Evolutionary conservation across 495 filamentous ascomycete species (phyloP).

Genomic region (Penicillium lividum): DNA sequence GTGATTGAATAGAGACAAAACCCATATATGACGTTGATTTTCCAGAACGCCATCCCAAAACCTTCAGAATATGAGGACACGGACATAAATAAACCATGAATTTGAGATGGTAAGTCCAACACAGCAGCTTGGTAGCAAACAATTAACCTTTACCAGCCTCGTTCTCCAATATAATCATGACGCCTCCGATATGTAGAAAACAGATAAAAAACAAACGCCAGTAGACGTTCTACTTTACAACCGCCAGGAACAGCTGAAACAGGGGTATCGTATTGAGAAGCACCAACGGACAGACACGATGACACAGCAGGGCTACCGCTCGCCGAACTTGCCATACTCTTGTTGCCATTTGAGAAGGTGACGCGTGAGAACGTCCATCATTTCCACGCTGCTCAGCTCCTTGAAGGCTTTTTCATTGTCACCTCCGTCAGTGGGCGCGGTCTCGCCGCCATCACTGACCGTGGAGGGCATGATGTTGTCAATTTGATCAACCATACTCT

Average conservation of each 20-base stretch:
- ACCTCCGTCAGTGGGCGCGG: constrained; percentile 33
- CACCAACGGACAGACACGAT: constrained; percentile 15
- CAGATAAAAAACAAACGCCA: constrained; percentile 13
- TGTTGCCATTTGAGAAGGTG: constrained; percentile 79
- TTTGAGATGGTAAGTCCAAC: background rate
- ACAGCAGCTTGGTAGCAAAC: background rate
- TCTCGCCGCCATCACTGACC: constrained; percentile 31
- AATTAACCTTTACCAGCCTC: constrained; percentile 14
- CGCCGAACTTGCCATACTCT: constrained; percentile 55
- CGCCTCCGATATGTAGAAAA: constrained; percentile 20
- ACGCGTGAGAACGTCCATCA: constrained; percentile 79
- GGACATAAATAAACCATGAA: constrained; percentile 11
- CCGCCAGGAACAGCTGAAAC: constrained; percentile 17
- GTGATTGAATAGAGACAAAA: constrained; percentile 15
- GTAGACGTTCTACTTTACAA: constrained; percentile 30
- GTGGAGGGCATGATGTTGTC: constrained; percentile 31
- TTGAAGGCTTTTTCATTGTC: constrained; percentile 58
- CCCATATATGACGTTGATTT: constrained; percentile 18
- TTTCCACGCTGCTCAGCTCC: constrained; percentile 68
- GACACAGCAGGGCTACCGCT: constrained; percentile 39
- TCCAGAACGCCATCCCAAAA: constrained; percentile 22
- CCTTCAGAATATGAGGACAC: constrained; percentile 1
- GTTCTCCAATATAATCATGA: constrained; percentile 21
- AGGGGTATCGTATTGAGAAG: constrained; percentile 33
- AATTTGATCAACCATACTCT: constrained; percentile 40